Percentiles rank a stretch among this genome's conserved stretches.
Evolutionary conservation across 2,329 filamentous ascomycete species (phyloP).

Genomic region (Chaetomiaceae sp.): DNA sequence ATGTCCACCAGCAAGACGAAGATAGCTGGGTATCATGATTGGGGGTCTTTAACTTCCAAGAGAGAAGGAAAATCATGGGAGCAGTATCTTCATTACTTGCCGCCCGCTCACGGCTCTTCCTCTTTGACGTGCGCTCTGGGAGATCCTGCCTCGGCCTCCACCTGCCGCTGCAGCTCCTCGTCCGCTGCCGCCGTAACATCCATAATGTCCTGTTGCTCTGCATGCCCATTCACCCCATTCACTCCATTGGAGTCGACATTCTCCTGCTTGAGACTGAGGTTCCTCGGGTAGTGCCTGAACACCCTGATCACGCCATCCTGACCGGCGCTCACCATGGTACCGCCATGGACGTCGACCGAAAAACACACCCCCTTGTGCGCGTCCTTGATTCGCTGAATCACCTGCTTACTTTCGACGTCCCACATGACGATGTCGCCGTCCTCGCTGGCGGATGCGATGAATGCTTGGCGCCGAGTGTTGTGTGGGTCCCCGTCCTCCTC

Average conservation of each 20-base stretch:
- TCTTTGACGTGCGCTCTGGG: conserved; percentile 37
- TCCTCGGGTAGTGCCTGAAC: conserved; percentile 34
- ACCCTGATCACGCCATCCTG: conserved; percentile 51
- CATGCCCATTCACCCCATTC: conserved; percentile 22
- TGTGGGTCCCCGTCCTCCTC: conserved; percentile 23
- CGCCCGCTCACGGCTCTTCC: conserved; percentile 26
- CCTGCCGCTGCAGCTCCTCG: conserved; percentile 48
- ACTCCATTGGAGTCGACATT: conserved; percentile 4
- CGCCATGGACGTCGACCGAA: conserved; percentile 58
- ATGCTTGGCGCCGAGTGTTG: conserved; percentile 36
- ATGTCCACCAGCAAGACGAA: neutral
- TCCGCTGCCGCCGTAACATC: conserved; percentile 44
- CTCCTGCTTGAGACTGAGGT: conserved; percentile 2
- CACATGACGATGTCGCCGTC: conserved; percentile 81
- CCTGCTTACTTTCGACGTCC: conserved; percentile 82
- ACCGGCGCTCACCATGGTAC: conserved; percentile 53
- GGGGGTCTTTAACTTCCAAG: neutral
- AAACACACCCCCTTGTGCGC: conserved; percentile 57
- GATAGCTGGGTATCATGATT: conserved; percentile 2
- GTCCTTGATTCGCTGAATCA: conserved; percentile 61
- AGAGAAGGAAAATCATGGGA: neutral
- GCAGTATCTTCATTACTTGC: neutral
- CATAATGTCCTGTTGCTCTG: conserved; percentile 17
- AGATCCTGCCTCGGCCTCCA: conserved; percentile 36
- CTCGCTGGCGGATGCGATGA: conserved; percentile 80